Evolutionary conservation across 2,329 filamentous ascomycete species (phyloP).

Genomic region (Pyrenophora graminea): DNA sequence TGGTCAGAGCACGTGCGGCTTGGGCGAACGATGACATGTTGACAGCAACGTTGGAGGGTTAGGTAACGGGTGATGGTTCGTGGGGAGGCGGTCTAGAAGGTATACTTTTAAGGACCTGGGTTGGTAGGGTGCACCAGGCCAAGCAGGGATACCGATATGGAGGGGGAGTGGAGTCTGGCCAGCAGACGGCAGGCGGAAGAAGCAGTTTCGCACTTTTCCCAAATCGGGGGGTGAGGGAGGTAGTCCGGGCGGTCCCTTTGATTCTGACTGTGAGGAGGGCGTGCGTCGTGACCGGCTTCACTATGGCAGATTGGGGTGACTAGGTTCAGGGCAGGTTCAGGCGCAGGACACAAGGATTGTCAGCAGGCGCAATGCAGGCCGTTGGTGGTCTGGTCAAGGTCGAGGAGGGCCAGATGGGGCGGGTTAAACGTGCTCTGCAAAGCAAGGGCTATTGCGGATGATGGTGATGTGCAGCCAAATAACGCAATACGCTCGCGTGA

Average conservation of each 20-base stretch:
- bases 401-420: slow-evolving; percentile 25
- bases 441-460: slow-evolving; percentile 36
- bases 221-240: slow-evolving; percentile 10
- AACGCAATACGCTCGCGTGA: slow-evolving; percentile 27
- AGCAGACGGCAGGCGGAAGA: slow-evolving; percentile 43
- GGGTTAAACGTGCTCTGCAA: slow-evolving; percentile 35
- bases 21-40: slow-evolving; percentile 36
- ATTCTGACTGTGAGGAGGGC: slow-evolving; percentile 20
- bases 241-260: slow-evolving; percentile 10
- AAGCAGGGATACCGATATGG: slow-evolving; percentile 30
- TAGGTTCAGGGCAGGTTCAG: slow-evolving; percentile 17
- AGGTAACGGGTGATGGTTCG: neutral
- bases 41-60: slow-evolving; percentile 5
- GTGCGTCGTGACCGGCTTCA: slow-evolving; percentile 31
- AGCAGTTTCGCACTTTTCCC: slow-evolving; percentile 14
- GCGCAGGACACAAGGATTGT: slow-evolving; percentile 25
- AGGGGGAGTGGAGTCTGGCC: slow-evolving; percentile 42
- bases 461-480: slow-evolving; percentile 33
- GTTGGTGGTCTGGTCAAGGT: slow-evolving; percentile 27
- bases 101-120: slow-evolving; percentile 27
- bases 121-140: slow-evolving; percentile 18
- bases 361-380: slow-evolving; percentile 26
- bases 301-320: slow-evolving; percentile 31
- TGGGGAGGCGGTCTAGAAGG: slow-evolving; percentile 21
- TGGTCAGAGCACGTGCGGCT: slow-evolving; percentile 20